These are phyloP conservation scores for Rhipidocladum racemiflorum DNA, from an alignment of 176 grass and related monocot species.

Conservation along the genomic window DNA sequence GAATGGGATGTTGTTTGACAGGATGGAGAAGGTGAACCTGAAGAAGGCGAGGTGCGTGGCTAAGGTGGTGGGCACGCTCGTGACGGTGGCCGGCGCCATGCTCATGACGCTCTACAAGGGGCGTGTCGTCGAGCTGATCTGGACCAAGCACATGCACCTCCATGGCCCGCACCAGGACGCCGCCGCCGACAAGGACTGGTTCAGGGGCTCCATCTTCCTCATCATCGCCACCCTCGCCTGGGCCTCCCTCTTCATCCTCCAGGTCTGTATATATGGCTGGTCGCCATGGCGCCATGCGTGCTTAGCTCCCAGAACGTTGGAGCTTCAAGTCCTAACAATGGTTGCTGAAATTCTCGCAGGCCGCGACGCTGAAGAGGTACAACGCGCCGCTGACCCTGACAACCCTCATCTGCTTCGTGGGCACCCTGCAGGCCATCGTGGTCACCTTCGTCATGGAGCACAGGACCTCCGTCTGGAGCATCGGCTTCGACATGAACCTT, in stretches of 20 bases:
- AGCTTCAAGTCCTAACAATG: not conserved
- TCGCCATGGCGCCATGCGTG: not conserved
- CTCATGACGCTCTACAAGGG: conserved; percentile 99
- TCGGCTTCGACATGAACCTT: conserved; percentile 99
- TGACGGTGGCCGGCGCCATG: conserved; percentile 95
- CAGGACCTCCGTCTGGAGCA: conserved; percentile 60
- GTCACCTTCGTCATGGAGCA: conserved; percentile 87
- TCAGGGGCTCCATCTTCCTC: conserved; percentile 90
- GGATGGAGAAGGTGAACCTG: conserved; percentile 92
- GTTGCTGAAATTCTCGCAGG: conserved; percentile 26
- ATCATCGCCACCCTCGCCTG: conserved; percentile 93
- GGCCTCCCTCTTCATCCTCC: conserved; percentile 95
- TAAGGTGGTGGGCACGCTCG: conserved; percentile 80
- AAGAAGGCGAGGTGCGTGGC: conserved; percentile 87
- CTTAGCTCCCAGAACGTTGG: not conserved
- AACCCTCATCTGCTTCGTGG: conserved; percentile 81
- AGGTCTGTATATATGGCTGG: conserved; percentile 36
- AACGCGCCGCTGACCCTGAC: conserved; percentile 85
- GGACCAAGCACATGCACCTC: conserved; percentile 57
- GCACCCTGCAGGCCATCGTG: conserved; percentile 89
- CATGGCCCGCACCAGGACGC: conserved; percentile 21
- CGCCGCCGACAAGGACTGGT: conserved; percentile 78
- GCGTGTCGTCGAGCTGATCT: conserved; percentile 70
- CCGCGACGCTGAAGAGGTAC: conserved; percentile 73
- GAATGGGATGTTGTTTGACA: conserved; percentile 19